Evolutionary conservation across 768 basidiomycete species (phyloP), one percentile per base, ranked within the genome.

Genomic region (Crassisporium funariophilum): DNA sequence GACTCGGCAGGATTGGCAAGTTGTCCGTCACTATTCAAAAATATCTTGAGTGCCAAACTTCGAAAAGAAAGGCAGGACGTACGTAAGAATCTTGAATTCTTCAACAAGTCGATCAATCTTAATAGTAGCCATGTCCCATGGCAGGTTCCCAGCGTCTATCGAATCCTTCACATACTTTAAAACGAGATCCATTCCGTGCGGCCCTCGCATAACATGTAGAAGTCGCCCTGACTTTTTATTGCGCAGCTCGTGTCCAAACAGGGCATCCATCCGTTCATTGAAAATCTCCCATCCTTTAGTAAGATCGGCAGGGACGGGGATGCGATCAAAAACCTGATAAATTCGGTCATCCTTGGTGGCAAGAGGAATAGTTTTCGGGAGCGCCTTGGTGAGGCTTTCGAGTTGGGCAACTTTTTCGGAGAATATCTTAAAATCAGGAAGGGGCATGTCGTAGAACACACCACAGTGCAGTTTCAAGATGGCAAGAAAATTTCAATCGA

Each of bases 231-330:
- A 38, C 16, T 33, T 24, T 10, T 19, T 16, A 24, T 48, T 38
- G 21, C 50, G 44, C 11, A 47, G n/a, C 39, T 51, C 54, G 33
- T 50, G 20, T 7, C 50, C 41, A 23, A 55, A 55, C 6, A 55
- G 37, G 6, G 33, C 21, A 36, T 52, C 45, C 46, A 55, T 49
- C 12, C 54, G 41, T 9, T 42, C 25, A 23, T 55, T 50, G 33
- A 55, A 55, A 12, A 49, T 39, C n/a, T 41, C 37, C 41, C 46
- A 52, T 17, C 41, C 29, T 11, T 50, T 54, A 5, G 25, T 25
- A 11, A 21, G 12, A 24, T 48, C 24, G 0, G 41, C 23, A 22
- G 47, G 40, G 11, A 40, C 35, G 5, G 57, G 44, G 15, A 55
- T 47, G 6, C 21, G 34, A 12, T 31, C 17, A 39, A 58, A 58